A percentile compares a stretch with the other conserved stretches of the same genome.
These are phyloP conservation scores for Colletotrichum kahawae DNA, from an alignment of 2,329 filamentous ascomycete genomes.

Conservation along the genomic window DNA sequence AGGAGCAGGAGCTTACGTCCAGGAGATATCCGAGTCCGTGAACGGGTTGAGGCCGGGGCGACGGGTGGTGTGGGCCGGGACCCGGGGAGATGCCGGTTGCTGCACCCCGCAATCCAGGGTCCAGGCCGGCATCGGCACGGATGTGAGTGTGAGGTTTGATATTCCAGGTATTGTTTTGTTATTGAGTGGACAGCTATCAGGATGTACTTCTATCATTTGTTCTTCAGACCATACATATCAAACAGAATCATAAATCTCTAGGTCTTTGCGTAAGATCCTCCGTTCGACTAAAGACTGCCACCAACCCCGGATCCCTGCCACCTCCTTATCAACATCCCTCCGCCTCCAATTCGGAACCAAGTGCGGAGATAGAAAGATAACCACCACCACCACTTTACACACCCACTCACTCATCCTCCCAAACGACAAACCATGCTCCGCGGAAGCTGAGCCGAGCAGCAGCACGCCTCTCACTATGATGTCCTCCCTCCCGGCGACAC, in stretches of 20 bases:
- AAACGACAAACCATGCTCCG: neutral
- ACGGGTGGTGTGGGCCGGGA: neutral
- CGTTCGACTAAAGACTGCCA: neutral
- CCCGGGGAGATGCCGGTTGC: neutral
- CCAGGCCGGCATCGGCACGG: neutral
- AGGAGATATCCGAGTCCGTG: neutral
- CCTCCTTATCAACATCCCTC: neutral
- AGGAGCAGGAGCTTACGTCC: conserved; percentile 1
- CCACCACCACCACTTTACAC: neutral
- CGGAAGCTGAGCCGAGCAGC: neutral
- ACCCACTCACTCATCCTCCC: neutral
- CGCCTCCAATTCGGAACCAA: neutral
- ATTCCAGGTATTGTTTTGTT: neutral
- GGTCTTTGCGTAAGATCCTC: neutral
- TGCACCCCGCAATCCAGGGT: neutral
- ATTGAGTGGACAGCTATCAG: neutral
- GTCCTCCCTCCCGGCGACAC: neutral
- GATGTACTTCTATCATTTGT: neutral
- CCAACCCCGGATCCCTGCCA: neutral
- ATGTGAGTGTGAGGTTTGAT: neutral
- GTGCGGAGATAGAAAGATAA: neutral
- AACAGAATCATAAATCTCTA: accelerated
- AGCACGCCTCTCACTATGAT: too few relatives aligned
- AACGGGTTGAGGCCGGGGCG: neutral
- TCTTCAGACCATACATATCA: neutral